Base-by-base conservation (phyloP, 108 stramenopile genomes). In the Pseudonitzschia multiseries region DNA sequence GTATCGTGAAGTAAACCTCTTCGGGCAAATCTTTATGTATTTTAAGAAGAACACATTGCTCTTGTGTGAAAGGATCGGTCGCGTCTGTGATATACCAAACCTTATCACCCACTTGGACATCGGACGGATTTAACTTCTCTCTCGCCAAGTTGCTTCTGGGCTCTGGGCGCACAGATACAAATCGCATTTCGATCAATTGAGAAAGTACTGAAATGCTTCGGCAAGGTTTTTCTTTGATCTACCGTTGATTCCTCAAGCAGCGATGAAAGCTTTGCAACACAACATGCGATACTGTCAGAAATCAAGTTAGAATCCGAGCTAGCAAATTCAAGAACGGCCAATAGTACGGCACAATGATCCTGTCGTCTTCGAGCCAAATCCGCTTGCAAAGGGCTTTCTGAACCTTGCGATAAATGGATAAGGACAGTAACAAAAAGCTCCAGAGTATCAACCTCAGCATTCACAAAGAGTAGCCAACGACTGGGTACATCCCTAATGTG, bases 1-100 rank as follows among this genome's bases (percentile, higher is more conserved):
- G 70, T 51, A 93, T 88, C 20, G 89, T 87, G 57, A 87, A 93
- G 64, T 89, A 93, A 9, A 88, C 56, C 51, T 87, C 80, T 20
- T 83, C 78, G 52, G 85, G 86, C 36, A 86, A 75, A 70, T 93
- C 93, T 5, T 68, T 80, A 59, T 93, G 93, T 41, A 90, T 76
- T 74, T 91, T 91, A 1, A 87, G 61, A 33, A 93, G 75, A 32
- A 59, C 75, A 28, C 71, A 79, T 62, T 62, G 73, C 22, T 81
- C 76, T 61, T 83, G 62, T 36, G 52, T 40, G n/a, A 60, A 69
- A 31, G 82, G 83, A 66, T 81, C 71, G 54, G 85, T 70, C 54
- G 80, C 64, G 46, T 84, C 50, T 0, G 70, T 59, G 26, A 89
- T 77, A 71, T 93, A 93, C 86, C 84, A 91, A 10, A 89, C 33